A percentile compares a stretch with the other conserved stretches of the same genome.
phyloP scores from a whole-genome alignment of 768 basidiomycete species.

The Phlegmacium glaucopus region DNA sequence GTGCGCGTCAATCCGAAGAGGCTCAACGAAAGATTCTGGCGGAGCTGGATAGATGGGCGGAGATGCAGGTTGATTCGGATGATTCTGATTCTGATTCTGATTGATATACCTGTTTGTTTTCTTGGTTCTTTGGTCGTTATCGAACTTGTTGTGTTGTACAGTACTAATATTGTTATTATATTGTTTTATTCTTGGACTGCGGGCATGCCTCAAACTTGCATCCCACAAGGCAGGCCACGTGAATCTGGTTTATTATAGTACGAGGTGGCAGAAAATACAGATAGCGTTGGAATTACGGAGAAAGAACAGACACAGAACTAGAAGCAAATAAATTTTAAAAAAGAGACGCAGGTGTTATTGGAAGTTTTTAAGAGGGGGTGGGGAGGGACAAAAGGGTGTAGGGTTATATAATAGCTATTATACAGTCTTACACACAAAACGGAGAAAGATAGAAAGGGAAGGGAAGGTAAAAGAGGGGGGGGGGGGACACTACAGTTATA shows the following conservation, averaged over 20 bases:
- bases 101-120: neutral
- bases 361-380: too few species aligned
- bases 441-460: neutral
- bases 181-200: too few species aligned
- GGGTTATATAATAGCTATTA: neutral
- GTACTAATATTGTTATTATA: too few species aligned
- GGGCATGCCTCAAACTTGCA: too few species aligned
- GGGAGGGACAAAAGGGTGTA: neutral
- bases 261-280: too few species aligned
- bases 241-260: too few species aligned
- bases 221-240: too few species aligned
- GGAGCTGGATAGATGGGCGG: slow-evolving; percentile 35
- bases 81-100: neutral
- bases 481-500: slow-evolving; percentile 1
- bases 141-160: too few species aligned
- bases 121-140: neutral
- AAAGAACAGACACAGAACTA: too few species aligned
- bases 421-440: neutral
- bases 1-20: slow-evolving; percentile 37
- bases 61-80: slow-evolving; percentile 2
- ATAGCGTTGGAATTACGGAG: too few species aligned
- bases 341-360: too few species aligned
- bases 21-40: slow-evolving; percentile 41
- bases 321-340: too few species aligned
- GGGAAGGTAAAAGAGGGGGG: slow-evolving; percentile 3